Conservation (phyloP, 2,329 filamentous ascomycete genomes). For the Penicillium sclerotigenum region DNA sequence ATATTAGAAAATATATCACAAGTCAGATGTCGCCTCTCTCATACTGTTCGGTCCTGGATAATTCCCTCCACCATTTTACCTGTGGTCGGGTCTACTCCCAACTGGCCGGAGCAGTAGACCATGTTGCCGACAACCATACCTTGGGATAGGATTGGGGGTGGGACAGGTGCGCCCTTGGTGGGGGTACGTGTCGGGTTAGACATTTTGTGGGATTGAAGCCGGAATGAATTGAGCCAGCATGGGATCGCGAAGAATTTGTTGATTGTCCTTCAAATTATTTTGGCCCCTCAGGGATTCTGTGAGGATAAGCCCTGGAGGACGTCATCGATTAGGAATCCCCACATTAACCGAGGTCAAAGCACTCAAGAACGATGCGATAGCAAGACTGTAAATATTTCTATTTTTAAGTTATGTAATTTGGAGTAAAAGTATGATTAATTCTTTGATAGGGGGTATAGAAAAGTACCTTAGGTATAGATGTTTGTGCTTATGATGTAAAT, state of each 20-base stretch:
- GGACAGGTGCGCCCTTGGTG: slow-evolving; percentile 47
- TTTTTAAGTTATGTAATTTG: too few relatives aligned
- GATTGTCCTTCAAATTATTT: neutral
- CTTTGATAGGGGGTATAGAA: too few relatives aligned
- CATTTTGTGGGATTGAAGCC: neutral
- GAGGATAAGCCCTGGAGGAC: neutral
- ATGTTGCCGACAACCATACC: slow-evolving; percentile 60
- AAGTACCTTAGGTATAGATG: neutral
- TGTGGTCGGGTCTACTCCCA: slow-evolving; percentile 56
- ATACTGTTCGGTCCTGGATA: slow-evolving; percentile 53
- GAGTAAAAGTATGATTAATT: neutral
- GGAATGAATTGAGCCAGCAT: neutral
- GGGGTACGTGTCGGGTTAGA: slow-evolving; percentile 16
- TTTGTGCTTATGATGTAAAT: neutral
- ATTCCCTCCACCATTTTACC: slow-evolving; percentile 54
- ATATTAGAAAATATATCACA: neutral
- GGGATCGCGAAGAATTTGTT: neutral
- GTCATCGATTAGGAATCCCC: neutral
- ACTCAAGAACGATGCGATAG: neutral
- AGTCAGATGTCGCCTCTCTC: slow-evolving; percentile 5
- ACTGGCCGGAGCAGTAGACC: slow-evolving; percentile 64
- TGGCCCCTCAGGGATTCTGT: neutral
- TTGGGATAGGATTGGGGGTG: slow-evolving; percentile 54
- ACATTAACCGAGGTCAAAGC: neutral
- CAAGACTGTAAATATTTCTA: neutral